Percentiles rank a stretch among this genome's conserved stretches.
phyloP scores from a whole-genome alignment of 2,329 filamentous ascomycete genomes.

The Bipolaris victoriae region DNA sequence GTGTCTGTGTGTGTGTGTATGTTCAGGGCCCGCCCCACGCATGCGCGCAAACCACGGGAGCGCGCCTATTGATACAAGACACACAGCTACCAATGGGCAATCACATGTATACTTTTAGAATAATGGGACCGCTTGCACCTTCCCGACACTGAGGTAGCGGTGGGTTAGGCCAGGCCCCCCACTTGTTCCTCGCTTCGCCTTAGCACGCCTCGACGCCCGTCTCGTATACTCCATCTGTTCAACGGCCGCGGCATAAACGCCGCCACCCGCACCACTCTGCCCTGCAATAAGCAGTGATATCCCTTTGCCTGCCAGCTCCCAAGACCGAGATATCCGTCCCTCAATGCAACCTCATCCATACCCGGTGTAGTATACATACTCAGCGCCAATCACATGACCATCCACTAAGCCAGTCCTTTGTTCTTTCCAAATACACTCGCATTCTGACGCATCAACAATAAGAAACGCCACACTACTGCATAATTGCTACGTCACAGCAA shows the following conservation, averaged over 20 bases:
- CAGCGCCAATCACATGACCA: background rate
- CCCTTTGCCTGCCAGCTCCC: background rate
- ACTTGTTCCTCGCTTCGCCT: constrained; percentile 2
- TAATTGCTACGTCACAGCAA: background rate
- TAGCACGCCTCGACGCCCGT: background rate
- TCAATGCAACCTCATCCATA: background rate
- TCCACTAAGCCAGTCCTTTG: background rate
- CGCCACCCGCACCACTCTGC: constrained; percentile 1
- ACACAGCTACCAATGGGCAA: background rate
- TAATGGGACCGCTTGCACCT: constrained; percentile 3
- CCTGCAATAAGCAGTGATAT: constrained; percentile 1
- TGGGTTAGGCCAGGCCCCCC: constrained; percentile 6
- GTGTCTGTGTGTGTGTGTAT: too few relatives aligned
- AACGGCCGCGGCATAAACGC: background rate
- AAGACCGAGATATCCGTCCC: background rate
- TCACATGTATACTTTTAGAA: background rate
- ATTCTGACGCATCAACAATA: background rate
- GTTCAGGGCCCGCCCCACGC: background rate
- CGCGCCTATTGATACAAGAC: background rate
- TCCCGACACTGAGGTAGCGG: constrained; percentile 8
- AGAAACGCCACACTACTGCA: background rate
- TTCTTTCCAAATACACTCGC: background rate
- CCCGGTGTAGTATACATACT: too few relatives aligned
- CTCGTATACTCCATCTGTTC: background rate
- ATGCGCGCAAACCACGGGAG: constrained; percentile 5